These are phyloP conservation scores for Rhodotorula sp. DNA, from an alignment of 1,284 basidiomycete species.

Conservation along the genomic window DNA sequence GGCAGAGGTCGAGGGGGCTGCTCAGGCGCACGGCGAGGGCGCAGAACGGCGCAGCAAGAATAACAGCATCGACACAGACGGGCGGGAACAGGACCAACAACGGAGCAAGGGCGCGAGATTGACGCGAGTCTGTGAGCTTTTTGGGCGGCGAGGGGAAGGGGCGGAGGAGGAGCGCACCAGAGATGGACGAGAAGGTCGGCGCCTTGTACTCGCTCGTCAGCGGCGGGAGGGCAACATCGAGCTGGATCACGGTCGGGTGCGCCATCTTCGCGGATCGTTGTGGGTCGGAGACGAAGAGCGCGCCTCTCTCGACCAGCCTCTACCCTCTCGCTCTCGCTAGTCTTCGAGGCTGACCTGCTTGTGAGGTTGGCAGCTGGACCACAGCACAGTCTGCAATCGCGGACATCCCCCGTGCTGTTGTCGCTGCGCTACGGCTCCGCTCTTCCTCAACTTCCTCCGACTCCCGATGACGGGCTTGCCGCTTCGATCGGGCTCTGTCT, in stretches of 20 bases:
- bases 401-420: too few relatives aligned
- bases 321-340: not conserved
- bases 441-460: too few relatives aligned
- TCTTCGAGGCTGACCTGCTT: too few relatives aligned
- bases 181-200: constrained; percentile 41
- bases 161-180: constrained; percentile 19
- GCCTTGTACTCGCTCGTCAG: constrained; percentile 52
- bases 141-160: not conserved
- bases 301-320: not conserved
- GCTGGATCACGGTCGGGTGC: constrained; percentile 48
- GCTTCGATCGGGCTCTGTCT: too few relatives aligned
- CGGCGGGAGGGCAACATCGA: constrained; percentile 51
- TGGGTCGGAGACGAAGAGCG: not conserved
- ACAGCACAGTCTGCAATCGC: too few relatives aligned
- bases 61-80: not conserved
- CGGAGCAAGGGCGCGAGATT: not conserved
- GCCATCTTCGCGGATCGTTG: constrained; percentile 6
- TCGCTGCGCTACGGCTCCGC: too few relatives aligned
- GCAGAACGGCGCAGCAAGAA: not conserved
- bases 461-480: too few relatives aligned
- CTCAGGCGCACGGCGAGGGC: not conserved
- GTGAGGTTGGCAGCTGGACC: too few relatives aligned
- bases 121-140: constrained; percentile 2
- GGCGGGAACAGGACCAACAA: not conserved
- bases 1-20: constrained; percentile 38